Base-by-base conservation (phyloP, 2,329 filamentous ascomycete species). In the Aspergillaceae sp. region DNA sequence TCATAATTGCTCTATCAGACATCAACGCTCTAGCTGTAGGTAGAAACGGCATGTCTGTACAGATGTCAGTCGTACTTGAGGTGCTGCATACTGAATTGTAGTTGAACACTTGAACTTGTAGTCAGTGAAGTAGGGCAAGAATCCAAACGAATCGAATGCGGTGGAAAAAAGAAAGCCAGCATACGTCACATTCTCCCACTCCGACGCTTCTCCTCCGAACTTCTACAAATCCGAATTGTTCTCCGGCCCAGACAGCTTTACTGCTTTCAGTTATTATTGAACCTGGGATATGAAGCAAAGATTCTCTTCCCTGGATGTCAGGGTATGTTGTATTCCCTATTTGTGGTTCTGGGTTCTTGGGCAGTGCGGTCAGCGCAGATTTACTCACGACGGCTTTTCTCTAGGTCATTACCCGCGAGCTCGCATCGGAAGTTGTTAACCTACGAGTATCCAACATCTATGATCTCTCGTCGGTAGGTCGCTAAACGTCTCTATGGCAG, bases 401-500 rank as follows among this genome's bases (percentile, higher is more conserved):
- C 7, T 61, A 94, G 87, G 88, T 94, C 68, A 94, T 97, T 63
- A 86, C 89, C 47, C 87, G 94, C 65, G 92, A 98, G 77, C 85
- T 98, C 51, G 84, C 88, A 49, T 74, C 79, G 52, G 79, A 77
- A 53, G 77, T 98, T 45, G 80, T 84, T 48, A 80, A 81, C 48
- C 76, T 97, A 51, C 86, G 92, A 52, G 79, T 97, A 43, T 82
- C 87, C 51, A 98, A 98, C 64, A 84, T 96, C 65, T 97, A 98
- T 72, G 92, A 98, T 66, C 80, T 98, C 49, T 94, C 88, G 51
- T 89, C 89, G 54, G 76, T 79, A 70, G 32, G 70, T 44, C 19
- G 26, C 19, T 19, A 33, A 9, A 7, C 6, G 26, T 34, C 8
- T 41, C 4, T 41, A 27, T 19, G 19, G 19, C 19, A 19, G 19